Evolutionary conservation across 2,329 filamentous ascomycete genomes (phyloP), one percentile per base, ranked within the genome.

Genomic region (Biscogniauxia mediterranea): DNA sequence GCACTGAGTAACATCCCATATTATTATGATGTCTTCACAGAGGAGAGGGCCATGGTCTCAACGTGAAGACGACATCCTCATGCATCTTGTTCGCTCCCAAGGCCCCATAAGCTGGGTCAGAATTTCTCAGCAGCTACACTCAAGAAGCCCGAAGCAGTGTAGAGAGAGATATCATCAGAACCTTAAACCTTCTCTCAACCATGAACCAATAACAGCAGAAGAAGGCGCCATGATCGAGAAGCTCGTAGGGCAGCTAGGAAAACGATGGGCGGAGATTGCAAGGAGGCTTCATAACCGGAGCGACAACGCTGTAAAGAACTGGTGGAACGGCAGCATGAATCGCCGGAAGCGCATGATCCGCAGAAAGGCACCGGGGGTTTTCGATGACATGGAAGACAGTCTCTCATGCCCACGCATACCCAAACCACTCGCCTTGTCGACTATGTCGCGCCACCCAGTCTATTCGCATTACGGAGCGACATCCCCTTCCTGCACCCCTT

Each of bases 271-370:
- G 2, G 92, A 97, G 73, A 97, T 97, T 72, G 92, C 93, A 52
- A 85, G 93, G 67, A 83, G 87, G 53, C 83, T 97, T 20, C 84
- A 89, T 58, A 92, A 92, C 66, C 89, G 93, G 71, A 96, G 93
- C 75, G 93, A 97, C 80, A 97, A 97, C 72, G 90, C 92, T 26
- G 92, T 97, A 65, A 97, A 97, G 85, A 97, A 97, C 77, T 97
- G 93, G 92, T 97, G 91, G 91, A 97, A 97, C 74, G 93, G 93
- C 55, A 91, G 89, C 74, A 90, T 93, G 83, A 97, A 97, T 79
- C 87, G 93, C 71, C 84, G 89, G 70, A 83, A 81, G 71, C 80
- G 87, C 66, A 75, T 80, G 57, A 73, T 78, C 64, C 76, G 79
- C 65, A 79, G 73, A 65, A 70, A 70, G 49, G 67, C 57, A 58